These are phyloP conservation scores for Dovyalis caffra DNA, from an alignment of 345 rosid genomes.

Conservation along the genomic window DNA sequence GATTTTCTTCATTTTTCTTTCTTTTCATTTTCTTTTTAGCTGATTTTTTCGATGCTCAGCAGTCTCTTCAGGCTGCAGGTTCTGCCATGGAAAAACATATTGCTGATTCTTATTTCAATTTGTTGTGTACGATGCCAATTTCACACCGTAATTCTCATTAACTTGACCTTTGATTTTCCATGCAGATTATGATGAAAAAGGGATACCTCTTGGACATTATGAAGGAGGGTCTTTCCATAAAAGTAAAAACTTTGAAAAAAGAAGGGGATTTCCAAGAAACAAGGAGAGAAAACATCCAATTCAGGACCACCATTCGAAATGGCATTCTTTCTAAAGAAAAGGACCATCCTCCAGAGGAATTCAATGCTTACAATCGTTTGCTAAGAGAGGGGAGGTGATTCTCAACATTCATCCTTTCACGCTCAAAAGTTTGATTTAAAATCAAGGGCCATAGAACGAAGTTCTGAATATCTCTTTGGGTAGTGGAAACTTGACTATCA, in stretches of 20 bases:
- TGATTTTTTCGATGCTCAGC: constrained; percentile 29
- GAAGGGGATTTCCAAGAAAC: constrained; percentile 27
- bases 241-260: constrained; percentile 42
- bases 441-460: not conserved
- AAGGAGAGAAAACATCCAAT: constrained; percentile 37
- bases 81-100: constrained; percentile 21
- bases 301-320: constrained; percentile 34
- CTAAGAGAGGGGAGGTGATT: constrained; percentile 73
- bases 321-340: constrained; percentile 32
- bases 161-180: constrained; percentile 6
- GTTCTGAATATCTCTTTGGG: not conserved
- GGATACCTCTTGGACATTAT: constrained; percentile 27
- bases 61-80: constrained; percentile 52
- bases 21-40: constrained; percentile 25
- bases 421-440: not conserved
- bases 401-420: constrained; percentile 8
- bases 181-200: constrained; percentile 44
- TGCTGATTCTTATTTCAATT: constrained; percentile 10
- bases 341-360: constrained; percentile 33
- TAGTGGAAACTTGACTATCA: not conserved
- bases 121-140: not conserved
- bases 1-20: constrained; percentile 41
- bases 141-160: not conserved
- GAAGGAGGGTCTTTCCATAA: constrained; percentile 34
- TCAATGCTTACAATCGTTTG: constrained; percentile 49